Evolutionary conservation across 768 basidiomycete genomes (phyloP).

Genomic region (Vararia minispora): DNA sequence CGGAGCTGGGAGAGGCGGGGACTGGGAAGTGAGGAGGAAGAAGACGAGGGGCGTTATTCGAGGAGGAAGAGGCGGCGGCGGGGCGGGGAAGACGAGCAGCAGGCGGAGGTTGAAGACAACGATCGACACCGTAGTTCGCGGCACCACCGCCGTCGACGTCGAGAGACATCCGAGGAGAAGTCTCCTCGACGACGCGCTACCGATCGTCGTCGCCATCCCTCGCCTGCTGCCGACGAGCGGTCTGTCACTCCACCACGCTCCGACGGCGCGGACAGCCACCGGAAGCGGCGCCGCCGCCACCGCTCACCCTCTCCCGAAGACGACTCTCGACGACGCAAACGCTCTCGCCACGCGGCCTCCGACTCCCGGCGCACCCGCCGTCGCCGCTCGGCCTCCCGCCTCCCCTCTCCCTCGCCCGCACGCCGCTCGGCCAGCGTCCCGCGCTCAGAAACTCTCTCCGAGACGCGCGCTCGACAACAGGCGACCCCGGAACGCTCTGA

Average conservation of each 20-base stretch:
- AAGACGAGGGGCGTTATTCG: constrained; percentile 18
- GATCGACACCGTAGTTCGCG: constrained; percentile 2
- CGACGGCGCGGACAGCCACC: too few species aligned
- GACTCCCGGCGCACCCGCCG: not conserved
- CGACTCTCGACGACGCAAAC: too few species aligned
- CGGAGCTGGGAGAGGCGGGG: constrained; percentile 43
- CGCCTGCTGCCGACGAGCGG: too few species aligned
- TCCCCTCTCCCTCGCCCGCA: constrained; percentile 2
- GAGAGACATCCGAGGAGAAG: too few species aligned
- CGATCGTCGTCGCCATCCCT: too few species aligned
- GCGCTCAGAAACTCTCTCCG: constrained; percentile 17
- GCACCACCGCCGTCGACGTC: constrained; percentile 1
- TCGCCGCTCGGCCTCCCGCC: constrained; percentile 1
- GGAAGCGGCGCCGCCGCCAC: too few species aligned
- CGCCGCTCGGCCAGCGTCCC: constrained; percentile 17
- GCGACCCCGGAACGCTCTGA: constrained; percentile 15
- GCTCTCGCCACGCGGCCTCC: constrained; percentile 2
- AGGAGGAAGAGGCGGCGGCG: constrained; percentile 27
- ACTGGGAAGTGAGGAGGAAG: constrained; percentile 29
- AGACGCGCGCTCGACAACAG: too few species aligned
- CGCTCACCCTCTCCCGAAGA: too few species aligned
- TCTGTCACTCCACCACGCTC: too few species aligned
- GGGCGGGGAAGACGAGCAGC: constrained; percentile 27
- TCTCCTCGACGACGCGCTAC: too few species aligned
- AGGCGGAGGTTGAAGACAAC: constrained; percentile 9